Base-by-base conservation (phyloP, 768 basidiomycete genomes). In the Amanita polypyramis region DNA sequence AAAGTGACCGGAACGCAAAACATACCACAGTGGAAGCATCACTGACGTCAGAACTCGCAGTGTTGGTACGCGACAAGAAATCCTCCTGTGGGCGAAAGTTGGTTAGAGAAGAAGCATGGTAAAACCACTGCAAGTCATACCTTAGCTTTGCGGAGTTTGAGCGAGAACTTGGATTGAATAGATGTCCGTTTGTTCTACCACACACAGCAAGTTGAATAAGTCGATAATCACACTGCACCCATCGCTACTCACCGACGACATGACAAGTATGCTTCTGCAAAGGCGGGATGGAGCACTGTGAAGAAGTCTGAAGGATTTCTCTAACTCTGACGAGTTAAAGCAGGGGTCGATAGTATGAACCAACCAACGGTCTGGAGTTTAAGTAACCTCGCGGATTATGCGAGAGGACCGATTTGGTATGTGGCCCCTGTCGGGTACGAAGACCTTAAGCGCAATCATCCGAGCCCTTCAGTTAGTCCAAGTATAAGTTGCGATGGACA, bases 311-410 rank as follows among this genome's bases (percentile, higher is more conserved):
- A 29, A 33, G 30, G 30, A 32, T 17, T 33, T 32, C 43, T 43
- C 43, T 44, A 44, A 44, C 43, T 44, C 30, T 19, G 19, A 32
- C 25, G 30, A 44, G 32, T 21, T 44, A 44, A 15, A 44, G 43
- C 12, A 30, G 9, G 43, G 15, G 43, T n/a, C 15, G 29, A 32
- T 33, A 29, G 8, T 5, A 8, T 44, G 43, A 33, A 42, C 23
- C 12, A 20, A n/a, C 23, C 9, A 27, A 14, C 25, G 12, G 8
- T 41, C 23, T 5, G 8, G 40, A 23, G 40, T 27, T 41, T 41
- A 41, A 41, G 23, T 41, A 41, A 23, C 2, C 40, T 20, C 17
- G 15, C 10, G 14, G 34, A 4, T n/a, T n/a, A 35, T 12, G 3
- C 12, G 14, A 15, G 34, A 5, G 10, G 12, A 5, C 20, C 7